Evolutionary conservation across 2,329 filamentous ascomycete genomes (phyloP).

Genomic region (Colletotrichum falcatum): DNA sequence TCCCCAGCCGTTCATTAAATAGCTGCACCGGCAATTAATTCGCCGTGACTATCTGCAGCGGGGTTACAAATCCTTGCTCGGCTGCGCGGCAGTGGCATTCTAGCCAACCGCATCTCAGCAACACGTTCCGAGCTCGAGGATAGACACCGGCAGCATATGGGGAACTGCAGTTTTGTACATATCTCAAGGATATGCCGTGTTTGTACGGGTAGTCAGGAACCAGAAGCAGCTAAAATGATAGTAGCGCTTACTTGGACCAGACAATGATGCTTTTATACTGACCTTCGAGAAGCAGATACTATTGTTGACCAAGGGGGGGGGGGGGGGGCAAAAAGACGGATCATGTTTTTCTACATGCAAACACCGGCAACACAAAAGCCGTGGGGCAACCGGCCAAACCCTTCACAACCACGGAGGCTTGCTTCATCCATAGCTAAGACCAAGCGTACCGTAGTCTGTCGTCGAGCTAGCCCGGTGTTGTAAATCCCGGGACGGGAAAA

Average conservation of each 20-base stretch:
- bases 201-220: neutral
- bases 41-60: neutral
- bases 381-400: neutral
- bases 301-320: neutral
- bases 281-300: neutral
- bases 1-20: neutral
- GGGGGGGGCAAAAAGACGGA: too few species aligned
- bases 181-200: neutral
- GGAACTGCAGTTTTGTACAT: neutral
- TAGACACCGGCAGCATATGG: neutral
- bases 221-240: neutral
- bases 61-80: too few species aligned
- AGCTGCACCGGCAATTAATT: neutral
- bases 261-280: neutral
- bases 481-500: neutral
- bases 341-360: neutral
- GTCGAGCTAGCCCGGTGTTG: neutral
- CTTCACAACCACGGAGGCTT: neutral
- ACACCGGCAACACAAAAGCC: neutral
- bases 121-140: neutral
- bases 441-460: neutral
- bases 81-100: too few species aligned
- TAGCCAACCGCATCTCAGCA: neutral
- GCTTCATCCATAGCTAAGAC: neutral
- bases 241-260: neutral